phyloP scores from a whole-genome alignment of 192 early-diverging fungal genomes.

The Pilobolus umbonatus region DNA sequence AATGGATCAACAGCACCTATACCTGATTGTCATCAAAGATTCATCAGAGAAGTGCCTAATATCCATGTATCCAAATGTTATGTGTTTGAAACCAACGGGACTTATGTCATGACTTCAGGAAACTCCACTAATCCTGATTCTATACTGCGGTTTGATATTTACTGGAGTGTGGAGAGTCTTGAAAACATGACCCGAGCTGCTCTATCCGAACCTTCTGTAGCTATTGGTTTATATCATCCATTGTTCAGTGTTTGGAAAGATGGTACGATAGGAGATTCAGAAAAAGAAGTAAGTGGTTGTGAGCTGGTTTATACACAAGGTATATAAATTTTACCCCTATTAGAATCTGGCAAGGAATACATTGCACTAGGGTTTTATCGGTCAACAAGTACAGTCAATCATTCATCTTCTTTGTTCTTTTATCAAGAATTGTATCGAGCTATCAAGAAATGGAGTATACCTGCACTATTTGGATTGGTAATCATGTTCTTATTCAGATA shows the following conservation, averaged over 20 bases:
- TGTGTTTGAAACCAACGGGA: conserved; percentile 3
- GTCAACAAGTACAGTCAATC: background rate
- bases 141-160: conserved; percentile 8
- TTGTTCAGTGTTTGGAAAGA: conserved; percentile 13
- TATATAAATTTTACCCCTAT: too few relatives aligned
- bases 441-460: background rate
- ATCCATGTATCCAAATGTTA: background rate
- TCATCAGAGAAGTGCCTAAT: background rate
- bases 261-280: background rate
- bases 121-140: too few relatives aligned
- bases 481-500: background rate
- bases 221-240: conserved; percentile 12
- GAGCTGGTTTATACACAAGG: background rate
- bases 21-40: background rate
- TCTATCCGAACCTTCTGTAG: background rate
- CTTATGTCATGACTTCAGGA: background rate
- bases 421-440: background rate
- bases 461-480: background rate
- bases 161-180: conserved; percentile 17
- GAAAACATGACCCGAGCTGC: background rate
- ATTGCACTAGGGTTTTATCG: background rate
- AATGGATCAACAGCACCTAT: background rate
- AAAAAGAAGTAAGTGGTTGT: conserved; percentile 8
- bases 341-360: too few relatives aligned
- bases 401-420: background rate